Base-by-base conservation (phyloP, 176 grass and related monocot genomes). In the Lolium rigidum region DNA sequence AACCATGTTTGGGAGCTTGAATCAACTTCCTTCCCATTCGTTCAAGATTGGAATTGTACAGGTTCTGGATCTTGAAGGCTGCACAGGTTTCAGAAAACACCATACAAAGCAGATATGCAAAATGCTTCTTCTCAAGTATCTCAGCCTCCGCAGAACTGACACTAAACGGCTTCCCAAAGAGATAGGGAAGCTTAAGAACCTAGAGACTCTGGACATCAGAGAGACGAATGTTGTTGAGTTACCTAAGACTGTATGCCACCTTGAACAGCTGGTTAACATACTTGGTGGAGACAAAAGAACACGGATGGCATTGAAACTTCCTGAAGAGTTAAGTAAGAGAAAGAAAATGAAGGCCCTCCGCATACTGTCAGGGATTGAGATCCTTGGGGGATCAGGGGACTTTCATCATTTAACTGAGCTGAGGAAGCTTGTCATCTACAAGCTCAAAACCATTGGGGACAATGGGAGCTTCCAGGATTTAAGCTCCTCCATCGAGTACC, bases 1-100 rank as follows among this genome's bases (percentile, higher is more conserved):
- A 6, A 74, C 71, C 71, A 74, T 74, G 71, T 74, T 74, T 74
- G 71, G 71, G 7, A 74, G n/a, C 6, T 35, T 67, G 28, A 67
- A 67, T 9, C 64, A 67, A 4, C 64, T 67, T 14, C 70, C 70
- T 26, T 74, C 70, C n/a, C 70, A 74, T 50, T 74, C 44, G 0
- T 50, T 50, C 1, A 74, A 74, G 44, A 50, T 74, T 16, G 44
- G 70, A 74, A 74, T 74, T 26, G 70, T 74, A 16, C 70, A 74
- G 24, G 70, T 74, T 21, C 44, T 74, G 2, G 70, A 74, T 50
- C 70, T 74, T 74, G 70, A 74, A 26, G 70, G 44, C 2, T 74
- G 70, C 20, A 74, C 2, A 0, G 70, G 6, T 74, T 74, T 74
- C 21, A 74, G 26, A 50, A 5, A 1, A 0, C 70, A 74, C 3